phyloP scores from a whole-genome alignment of 2,329 filamentous ascomycete species.

The Apiospora arundinis region DNA sequence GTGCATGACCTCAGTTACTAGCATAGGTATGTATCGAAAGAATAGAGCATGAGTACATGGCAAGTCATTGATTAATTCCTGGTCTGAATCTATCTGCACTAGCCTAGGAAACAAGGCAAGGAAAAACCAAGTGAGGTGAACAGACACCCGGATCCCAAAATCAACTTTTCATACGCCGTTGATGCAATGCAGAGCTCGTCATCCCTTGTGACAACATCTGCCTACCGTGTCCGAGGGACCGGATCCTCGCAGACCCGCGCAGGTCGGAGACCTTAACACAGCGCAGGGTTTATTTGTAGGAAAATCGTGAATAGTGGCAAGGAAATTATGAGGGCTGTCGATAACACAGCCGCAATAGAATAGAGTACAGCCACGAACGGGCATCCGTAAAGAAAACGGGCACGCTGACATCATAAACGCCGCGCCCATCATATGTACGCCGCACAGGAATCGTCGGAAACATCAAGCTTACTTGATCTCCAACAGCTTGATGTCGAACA shows the following conservation, averaged over 20 bases:
- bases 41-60: neutral
- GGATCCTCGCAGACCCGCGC: conserved; percentile 50
- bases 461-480: conserved; percentile 73
- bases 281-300: conserved; percentile 34
- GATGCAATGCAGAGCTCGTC: conserved; percentile 60
- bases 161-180: conserved; percentile 53
- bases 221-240: conserved; percentile 42
- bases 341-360: conserved; percentile 23
- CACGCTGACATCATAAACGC: conserved; percentile 23
- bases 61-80: conserved; percentile 19
- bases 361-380: conserved; percentile 34
- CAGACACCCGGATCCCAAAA: conserved; percentile 37
- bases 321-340: conserved; percentile 20
- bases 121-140: conserved; percentile 29
- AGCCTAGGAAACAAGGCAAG: conserved; percentile 27
- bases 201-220: conserved; percentile 51
- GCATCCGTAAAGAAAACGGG: conserved; percentile 32
- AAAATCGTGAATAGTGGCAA: conserved; percentile 18
- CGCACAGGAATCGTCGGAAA: conserved; percentile 15
- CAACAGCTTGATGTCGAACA: conserved; percentile 89
- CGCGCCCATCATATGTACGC: conserved; percentile 18
- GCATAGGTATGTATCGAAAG: neutral
- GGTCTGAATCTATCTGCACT: conserved; percentile 27
- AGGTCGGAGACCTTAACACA: conserved; percentile 55
- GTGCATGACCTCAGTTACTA: neutral